Conservation (phyloP, 1,284 basidiomycete genomes). For the Microbotryum intermedium region DNA sequence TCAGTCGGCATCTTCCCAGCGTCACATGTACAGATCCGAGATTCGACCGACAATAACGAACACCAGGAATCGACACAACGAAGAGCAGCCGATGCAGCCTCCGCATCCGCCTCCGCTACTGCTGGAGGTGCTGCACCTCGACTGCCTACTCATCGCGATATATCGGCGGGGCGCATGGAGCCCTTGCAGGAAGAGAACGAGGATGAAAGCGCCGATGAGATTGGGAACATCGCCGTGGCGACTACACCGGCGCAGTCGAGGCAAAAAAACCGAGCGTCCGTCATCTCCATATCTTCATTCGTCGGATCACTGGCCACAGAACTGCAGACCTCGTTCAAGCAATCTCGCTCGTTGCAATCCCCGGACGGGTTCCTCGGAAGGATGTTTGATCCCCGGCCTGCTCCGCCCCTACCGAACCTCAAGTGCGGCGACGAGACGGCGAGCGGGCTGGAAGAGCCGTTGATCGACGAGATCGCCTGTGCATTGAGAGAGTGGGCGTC, state of each 20-base stretch:
- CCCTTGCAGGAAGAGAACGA: slow-evolving; percentile 68
- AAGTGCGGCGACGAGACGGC: slow-evolving; percentile 86
- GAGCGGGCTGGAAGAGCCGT: slow-evolving; percentile 70
- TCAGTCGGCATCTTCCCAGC: slow-evolving; percentile 94
- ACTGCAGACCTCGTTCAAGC: slow-evolving; percentile 13
- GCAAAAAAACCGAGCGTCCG: slow-evolving; percentile 9
- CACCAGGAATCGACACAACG: slow-evolving; percentile 39
- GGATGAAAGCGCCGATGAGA: slow-evolving; percentile 40
- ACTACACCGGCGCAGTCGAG: background rate
- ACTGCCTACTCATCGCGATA: slow-evolving; percentile 19
- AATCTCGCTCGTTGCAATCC: slow-evolving; percentile 31
- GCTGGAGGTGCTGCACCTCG: slow-evolving; percentile 30
- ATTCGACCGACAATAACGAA: slow-evolving; percentile 80
- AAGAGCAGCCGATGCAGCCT: background rate
- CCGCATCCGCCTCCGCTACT: background rate
- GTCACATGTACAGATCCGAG: slow-evolving; percentile 78
- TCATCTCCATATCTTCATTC: slow-evolving; percentile 13
- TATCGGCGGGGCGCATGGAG: slow-evolving; percentile 47
- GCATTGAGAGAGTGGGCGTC: slow-evolving; percentile 92
- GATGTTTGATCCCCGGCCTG: slow-evolving; percentile 51
- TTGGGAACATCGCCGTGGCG: background rate
- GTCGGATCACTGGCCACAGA: slow-evolving; percentile 16
- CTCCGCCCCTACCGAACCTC: slow-evolving; percentile 84
- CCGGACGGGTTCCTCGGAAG: slow-evolving; percentile 29
- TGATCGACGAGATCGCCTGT: slow-evolving; percentile 94